Percentiles rank a stretch among this genome's conserved stretches.
Evolutionary conservation across 805 yeast species (phyloP).

Genomic region (Yarrowia sp.): DNA sequence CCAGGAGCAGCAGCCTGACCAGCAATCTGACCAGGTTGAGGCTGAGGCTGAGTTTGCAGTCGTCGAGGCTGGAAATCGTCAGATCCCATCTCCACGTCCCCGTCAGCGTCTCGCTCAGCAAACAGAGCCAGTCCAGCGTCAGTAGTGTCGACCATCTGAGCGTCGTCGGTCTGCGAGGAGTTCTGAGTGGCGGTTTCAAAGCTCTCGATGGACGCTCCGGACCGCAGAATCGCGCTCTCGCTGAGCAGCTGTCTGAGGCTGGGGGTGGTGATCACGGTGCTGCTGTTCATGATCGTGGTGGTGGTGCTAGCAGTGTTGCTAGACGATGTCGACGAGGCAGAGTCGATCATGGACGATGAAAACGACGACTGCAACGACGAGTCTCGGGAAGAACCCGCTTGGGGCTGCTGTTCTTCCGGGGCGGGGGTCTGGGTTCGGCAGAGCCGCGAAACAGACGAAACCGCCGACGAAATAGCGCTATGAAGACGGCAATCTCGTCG

Average conservation of each 20-base stretch:
- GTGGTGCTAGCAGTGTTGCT: conserved; percentile 2
- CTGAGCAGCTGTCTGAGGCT: conserved; percentile 29
- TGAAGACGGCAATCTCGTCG: conserved; percentile 31
- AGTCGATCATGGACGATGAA: conserved; percentile 24
- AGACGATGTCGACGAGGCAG: conserved; percentile 13
- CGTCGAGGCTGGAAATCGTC: conserved; percentile 12
- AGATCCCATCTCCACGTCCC: conserved; percentile 28
- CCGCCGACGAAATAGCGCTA: conserved; percentile 35
- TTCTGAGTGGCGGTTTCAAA: conserved; percentile 15
- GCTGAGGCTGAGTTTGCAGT: conserved; percentile 13
- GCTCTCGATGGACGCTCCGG: conserved; percentile 7
- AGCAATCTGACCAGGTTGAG: conserved; percentile 6
- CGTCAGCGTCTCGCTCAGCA: conserved; percentile 33
- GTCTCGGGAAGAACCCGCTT: conserved; percentile 22
- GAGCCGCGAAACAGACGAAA: conserved; percentile 24
- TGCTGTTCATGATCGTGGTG: conserved; percentile 18
- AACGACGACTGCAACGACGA: conserved; percentile 33
- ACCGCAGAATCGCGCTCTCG: conserved; percentile 25
- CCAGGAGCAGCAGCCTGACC: neutral
- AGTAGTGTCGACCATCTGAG: conserved; percentile 9
- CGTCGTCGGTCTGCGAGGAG: conserved; percentile 20
- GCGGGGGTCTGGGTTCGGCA: conserved; percentile 24
- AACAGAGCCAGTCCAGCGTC: conserved; percentile 17
- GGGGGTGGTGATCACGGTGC: conserved; percentile 24
- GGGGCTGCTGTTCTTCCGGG: conserved; percentile 7